These are phyloP conservation scores for Hondaea fermentalgiana DNA, from an alignment of 108 stramenopile genomes.

Conservation along the genomic window DNA sequence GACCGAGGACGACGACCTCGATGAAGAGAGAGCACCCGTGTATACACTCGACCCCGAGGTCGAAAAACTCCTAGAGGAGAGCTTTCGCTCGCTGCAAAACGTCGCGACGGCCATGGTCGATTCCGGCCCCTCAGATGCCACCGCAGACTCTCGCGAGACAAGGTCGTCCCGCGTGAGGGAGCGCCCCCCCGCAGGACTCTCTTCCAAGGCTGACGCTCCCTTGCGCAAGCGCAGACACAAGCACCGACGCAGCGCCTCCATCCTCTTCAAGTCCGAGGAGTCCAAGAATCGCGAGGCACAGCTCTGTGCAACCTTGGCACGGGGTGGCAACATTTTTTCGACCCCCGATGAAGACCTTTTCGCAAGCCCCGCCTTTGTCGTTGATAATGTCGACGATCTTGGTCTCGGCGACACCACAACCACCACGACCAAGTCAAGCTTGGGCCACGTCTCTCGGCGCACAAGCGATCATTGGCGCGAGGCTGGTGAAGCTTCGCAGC, in stretches of 20 bases:
- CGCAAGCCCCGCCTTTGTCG: too few relatives aligned
- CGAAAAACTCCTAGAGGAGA: background rate
- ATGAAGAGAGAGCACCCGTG: background rate
- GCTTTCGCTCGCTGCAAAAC: background rate
- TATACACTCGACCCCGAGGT: background rate
- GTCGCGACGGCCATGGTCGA: background rate
- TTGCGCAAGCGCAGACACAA: background rate
- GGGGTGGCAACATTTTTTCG: background rate
- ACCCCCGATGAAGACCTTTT: too few relatives aligned
- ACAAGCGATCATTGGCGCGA: background rate
- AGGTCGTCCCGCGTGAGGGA: too few relatives aligned
- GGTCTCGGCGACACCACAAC: background rate
- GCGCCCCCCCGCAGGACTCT: too few relatives aligned
- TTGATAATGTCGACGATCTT: too few relatives aligned
- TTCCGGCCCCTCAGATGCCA: background rate
- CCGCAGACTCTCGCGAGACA: background rate
- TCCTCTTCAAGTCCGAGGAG: background rate
- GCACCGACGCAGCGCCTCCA: background rate
- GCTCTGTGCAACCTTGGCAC: background rate
- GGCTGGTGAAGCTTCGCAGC: background rate
- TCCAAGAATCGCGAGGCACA: background rate
- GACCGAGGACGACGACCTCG: too few relatives aligned
- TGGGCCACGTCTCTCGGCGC: too few relatives aligned
- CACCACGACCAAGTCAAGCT: too few relatives aligned
- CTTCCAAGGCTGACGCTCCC: too few relatives aligned